Conservation (phyloP, 257 asterid genomes). For the Primulina eburnea region DNA sequence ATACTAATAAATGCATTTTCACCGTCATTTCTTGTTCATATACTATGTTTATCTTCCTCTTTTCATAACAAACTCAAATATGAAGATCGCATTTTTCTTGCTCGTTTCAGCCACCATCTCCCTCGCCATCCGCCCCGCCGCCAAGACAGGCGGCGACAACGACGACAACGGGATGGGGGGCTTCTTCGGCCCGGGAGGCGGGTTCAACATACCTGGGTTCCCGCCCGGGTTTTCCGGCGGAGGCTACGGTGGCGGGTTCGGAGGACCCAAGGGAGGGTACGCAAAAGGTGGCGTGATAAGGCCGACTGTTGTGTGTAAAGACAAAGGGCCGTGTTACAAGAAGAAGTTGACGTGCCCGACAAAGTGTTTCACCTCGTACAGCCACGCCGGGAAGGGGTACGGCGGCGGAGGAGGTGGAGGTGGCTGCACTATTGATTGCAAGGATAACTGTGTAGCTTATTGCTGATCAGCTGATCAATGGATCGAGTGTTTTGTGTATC, state of each 20-base stretch:
- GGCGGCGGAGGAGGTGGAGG: conserved; percentile 95
- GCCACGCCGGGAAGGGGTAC: conserved; percentile 73
- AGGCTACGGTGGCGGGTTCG: conserved; percentile 48
- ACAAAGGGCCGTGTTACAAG: conserved; percentile 70
- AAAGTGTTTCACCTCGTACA: conserved; percentile 71
- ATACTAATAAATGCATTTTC: conserved; percentile 28
- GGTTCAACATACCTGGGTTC: conserved; percentile 70
- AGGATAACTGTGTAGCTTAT: conserved; percentile 65
- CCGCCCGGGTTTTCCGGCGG: conserved; percentile 46
- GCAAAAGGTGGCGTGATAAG: conserved; percentile 44
- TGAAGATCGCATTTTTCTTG: conserved; percentile 35
- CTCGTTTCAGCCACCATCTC: conserved; percentile 34
- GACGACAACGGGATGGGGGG: conserved; percentile 37
- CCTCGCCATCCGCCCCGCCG: conserved; percentile 30
- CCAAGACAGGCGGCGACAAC: conserved; percentile 3
- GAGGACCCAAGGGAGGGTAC: conserved; percentile 69
- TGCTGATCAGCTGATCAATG: conserved; percentile 35
- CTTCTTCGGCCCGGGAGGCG: conserved; percentile 47
- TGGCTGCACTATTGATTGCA: conserved; percentile 81
- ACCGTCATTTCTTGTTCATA: conserved; percentile 21
- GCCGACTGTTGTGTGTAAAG: conserved; percentile 46
- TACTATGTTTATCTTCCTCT: conserved; percentile 10
- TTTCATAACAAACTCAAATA: conserved; percentile 15
- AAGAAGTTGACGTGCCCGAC: conserved; percentile 80
- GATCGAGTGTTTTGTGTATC: neutral